Evolutionary conservation across 2,329 filamentous ascomycete species (phyloP).

Genomic region (Chrysoporthe deuterocubensis): DNA sequence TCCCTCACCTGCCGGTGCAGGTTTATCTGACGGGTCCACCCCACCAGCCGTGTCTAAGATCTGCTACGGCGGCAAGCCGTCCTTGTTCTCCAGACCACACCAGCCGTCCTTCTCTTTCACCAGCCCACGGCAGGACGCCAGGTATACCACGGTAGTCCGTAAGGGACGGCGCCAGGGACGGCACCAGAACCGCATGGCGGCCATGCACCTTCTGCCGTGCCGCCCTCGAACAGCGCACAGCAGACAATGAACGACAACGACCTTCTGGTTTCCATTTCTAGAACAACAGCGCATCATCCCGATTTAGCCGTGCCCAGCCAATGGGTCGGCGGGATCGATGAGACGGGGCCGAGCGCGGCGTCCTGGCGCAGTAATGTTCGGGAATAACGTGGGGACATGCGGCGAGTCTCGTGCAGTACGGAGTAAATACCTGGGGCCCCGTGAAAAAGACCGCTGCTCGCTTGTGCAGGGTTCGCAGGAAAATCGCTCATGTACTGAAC

Average conservation of each 20-base stretch:
- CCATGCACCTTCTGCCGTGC: background rate
- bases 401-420: background rate
- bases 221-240: background rate
- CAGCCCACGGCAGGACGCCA: too few relatives aligned
- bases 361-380: conserved; percentile 12
- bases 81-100: too few relatives aligned
- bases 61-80: too few relatives aligned
- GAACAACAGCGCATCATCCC: conserved; percentile 11
- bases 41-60: too few relatives aligned
- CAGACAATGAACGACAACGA: background rate
- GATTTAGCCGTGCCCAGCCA: conserved; percentile 20
- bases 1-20: too few relatives aligned
- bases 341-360: background rate
- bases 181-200: too few relatives aligned
- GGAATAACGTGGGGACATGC: conserved; percentile 9
- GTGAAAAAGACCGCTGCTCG: background rate
- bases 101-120: too few relatives aligned
- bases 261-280: background rate
- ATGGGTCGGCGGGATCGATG: conserved; percentile 7
- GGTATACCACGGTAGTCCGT: too few relatives aligned
- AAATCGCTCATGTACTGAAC: conserved; percentile 11
- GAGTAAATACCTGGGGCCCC: background rate
- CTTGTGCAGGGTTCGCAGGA: background rate
- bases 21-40: too few relatives aligned
- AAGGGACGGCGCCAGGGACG: too few relatives aligned